Conservation (phyloP, 2,329 filamentous ascomycete species). For the Dactylella cylindrospora region DNA sequence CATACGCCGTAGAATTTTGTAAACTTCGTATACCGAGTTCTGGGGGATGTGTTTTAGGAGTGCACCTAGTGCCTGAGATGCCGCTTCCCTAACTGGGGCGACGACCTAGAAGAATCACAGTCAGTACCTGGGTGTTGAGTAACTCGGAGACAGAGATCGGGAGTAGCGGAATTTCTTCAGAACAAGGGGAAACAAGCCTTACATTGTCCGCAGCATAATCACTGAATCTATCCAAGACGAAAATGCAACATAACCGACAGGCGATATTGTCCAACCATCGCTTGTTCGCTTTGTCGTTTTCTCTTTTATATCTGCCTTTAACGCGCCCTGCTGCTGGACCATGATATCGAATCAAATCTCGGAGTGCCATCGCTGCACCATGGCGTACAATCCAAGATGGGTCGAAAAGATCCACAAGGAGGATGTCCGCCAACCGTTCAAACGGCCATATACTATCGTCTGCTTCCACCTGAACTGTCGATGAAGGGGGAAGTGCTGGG, state of each 20-base stretch:
- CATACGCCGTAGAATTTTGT: constrained; percentile 79
- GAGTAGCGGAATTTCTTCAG: too few relatives aligned
- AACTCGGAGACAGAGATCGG: too few relatives aligned
- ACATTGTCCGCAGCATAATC: constrained; percentile 93
- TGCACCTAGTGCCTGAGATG: constrained; percentile 89
- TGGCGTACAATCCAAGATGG: constrained; percentile 92
- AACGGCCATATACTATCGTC: constrained; percentile 90
- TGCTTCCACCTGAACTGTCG: constrained; percentile 82
- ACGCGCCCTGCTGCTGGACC: constrained; percentile 81
- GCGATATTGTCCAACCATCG: constrained; percentile 91
- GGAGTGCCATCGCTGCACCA: constrained; percentile 89
- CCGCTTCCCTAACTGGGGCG: constrained; percentile 90
- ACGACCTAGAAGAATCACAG: constrained; percentile 62
- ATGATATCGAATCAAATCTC: constrained; percentile 87
- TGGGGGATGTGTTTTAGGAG: constrained; percentile 80
- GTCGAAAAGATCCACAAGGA: constrained; percentile 92
- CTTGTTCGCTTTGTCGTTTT: constrained; percentile 79
- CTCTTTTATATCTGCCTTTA: constrained; percentile 66
- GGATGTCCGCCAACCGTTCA: constrained; percentile 87
- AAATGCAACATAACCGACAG: constrained; percentile 90
- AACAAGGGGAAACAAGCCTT: constrained; percentile 6
- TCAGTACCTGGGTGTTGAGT: background rate
- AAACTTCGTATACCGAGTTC: constrained; percentile 78
- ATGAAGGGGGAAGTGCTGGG: constrained; percentile 61
- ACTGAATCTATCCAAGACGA: constrained; percentile 96